Evolutionary conservation across 306 rosid species (phyloP).

Genomic region (Prunus mongolica): DNA sequence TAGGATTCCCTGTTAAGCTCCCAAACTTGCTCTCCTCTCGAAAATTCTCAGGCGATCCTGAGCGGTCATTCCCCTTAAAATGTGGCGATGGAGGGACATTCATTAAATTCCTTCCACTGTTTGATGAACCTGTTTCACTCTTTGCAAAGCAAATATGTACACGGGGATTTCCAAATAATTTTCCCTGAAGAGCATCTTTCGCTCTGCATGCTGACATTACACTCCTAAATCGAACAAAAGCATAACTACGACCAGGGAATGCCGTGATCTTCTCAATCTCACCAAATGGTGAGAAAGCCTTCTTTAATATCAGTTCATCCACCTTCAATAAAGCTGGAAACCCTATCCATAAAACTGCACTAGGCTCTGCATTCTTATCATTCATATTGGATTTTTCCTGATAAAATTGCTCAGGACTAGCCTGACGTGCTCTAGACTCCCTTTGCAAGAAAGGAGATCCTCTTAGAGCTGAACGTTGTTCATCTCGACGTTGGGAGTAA

Average conservation of each 20-base stretch:
- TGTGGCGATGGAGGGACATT: conserved; percentile 57
- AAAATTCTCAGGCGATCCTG: conserved; percentile 49
- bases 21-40: conserved; percentile 39
- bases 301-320: conserved; percentile 68
- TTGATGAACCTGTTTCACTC: conserved; percentile 73
- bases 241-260: conserved; percentile 94
- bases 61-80: conserved; percentile 42
- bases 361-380: conserved; percentile 81
- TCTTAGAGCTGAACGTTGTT: conserved; percentile 44
- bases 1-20: conserved; percentile 42
- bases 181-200: conserved; percentile 72
- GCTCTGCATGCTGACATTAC: conserved; percentile 72
- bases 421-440: conserved; percentile 55
- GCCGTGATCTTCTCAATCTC: conserved; percentile 84
- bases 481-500: conserved; percentile 54
- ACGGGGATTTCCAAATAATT: conserved; percentile 90
- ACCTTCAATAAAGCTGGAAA: conserved; percentile 84
- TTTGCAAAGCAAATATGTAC: conserved; percentile 94
- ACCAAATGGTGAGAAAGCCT: conserved; percentile 87
- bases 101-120: conserved; percentile 58
- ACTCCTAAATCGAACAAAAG: conserved; percentile 80
- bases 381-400: conserved; percentile 58
- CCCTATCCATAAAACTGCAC: conserved; percentile 96
- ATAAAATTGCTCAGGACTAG: conserved; percentile 59
- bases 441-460: conserved; percentile 64